phyloP scores from a whole-genome alignment of 306 rosid genomes.

The Cicer cuneatum region DNA sequence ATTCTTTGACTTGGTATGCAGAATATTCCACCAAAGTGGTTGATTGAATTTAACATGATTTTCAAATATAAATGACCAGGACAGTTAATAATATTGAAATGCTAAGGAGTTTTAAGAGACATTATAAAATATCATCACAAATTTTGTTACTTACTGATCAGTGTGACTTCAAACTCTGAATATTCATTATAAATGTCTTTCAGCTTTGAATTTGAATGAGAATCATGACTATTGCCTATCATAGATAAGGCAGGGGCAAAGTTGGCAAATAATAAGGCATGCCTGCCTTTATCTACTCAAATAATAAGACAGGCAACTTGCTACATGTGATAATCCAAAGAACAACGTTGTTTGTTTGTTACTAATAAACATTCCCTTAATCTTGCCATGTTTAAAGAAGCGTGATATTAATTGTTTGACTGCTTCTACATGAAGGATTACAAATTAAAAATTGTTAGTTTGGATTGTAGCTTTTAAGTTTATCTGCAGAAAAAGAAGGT shows the following conservation, averaged over 20 bases:
- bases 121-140: not conserved
- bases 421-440: slow-evolving; percentile 7
- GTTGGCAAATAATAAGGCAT: slow-evolving; percentile 3
- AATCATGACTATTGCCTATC: not conserved
- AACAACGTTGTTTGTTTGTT: not conserved
- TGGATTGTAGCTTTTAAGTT: not conserved
- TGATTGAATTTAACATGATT: slow-evolving; percentile 21
- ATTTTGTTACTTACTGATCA: not conserved
- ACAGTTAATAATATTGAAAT: slow-evolving; percentile 29
- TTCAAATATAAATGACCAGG: slow-evolving; percentile 28
- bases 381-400: not conserved
- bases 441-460: not conserved
- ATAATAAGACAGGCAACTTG: slow-evolving; percentile 1
- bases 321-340: not conserved
- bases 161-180: not conserved
- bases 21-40: slow-evolving; percentile 21
- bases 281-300: not conserved
- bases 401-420: slow-evolving; percentile 13
- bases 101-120: not conserved
- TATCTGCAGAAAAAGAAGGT: not conserved
- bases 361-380: not conserved
- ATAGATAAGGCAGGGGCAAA: not conserved
- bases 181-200: not conserved
- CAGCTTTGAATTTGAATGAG: slow-evolving; percentile 15
- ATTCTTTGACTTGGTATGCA: slow-evolving; percentile 34